phyloP scores from a whole-genome alignment of 352 stramenopile species.

The Phytophthora colocasiae region DNA sequence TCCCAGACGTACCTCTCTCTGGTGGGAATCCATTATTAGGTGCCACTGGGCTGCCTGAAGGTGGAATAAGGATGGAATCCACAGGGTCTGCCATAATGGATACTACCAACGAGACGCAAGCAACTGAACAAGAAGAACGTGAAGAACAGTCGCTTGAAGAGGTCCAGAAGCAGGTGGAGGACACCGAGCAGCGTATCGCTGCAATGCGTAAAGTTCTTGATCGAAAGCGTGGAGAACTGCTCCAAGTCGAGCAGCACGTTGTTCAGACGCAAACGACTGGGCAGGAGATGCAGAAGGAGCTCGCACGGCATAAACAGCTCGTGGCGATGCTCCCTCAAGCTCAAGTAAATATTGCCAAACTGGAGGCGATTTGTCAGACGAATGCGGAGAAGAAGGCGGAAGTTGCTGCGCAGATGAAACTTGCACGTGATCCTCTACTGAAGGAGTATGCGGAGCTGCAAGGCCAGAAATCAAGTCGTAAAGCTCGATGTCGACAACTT shows the following conservation, averaged over 20 bases:
- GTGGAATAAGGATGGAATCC: conserved; percentile 1
- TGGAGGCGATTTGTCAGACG: conserved; percentile 67
- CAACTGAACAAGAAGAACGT: neutral
- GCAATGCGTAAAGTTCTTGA: conserved; percentile 53
- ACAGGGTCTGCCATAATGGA: conserved; percentile 12
- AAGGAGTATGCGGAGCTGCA: conserved; percentile 55
- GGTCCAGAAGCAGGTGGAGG: conserved; percentile 40
- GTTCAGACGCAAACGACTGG: conserved; percentile 40
- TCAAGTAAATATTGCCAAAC: conserved; percentile 68
- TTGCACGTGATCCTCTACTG: conserved; percentile 49
- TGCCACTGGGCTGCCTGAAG: neutral
- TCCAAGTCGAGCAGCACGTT: conserved; percentile 41
- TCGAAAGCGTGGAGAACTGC: conserved; percentile 37
- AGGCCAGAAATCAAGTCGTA: conserved; percentile 54
- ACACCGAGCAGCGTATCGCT: conserved; percentile 44
- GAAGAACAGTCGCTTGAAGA: conserved; percentile 38
- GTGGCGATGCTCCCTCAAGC: conserved; percentile 73
- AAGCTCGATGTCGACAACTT: conserved; percentile 64
- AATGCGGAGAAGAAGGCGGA: conserved; percentile 59
- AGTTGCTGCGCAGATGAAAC: conserved; percentile 64
- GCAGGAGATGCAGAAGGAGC: conserved; percentile 51
- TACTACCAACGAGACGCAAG: neutral
- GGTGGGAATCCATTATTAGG: conserved; percentile 1
- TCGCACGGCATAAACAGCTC: conserved; percentile 61
- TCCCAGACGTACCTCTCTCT: conserved; percentile 24